A percentile compares a stretch with the other conserved stretches of the same genome.
Evolutionary conservation across 441 rosid genomes (phyloP).

Genomic region (Isatis lusitanica): DNA sequence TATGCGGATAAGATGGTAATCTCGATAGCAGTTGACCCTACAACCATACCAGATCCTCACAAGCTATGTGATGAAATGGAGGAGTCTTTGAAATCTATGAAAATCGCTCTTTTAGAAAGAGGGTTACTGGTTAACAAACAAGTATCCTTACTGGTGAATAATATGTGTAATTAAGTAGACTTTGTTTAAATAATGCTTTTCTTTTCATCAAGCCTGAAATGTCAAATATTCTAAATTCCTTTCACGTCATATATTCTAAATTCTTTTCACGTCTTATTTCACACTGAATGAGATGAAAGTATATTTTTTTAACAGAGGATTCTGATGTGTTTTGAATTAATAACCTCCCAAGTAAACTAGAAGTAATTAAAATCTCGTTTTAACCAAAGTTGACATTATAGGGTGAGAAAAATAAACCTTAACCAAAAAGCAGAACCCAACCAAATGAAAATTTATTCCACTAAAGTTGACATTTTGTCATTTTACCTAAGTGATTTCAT

Average conservation of each 20-base stretch:
- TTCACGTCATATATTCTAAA: neutral
- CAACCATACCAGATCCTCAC: conserved; percentile 60
- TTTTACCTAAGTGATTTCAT: no score
- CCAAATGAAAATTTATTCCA: no score
- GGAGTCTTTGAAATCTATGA: conserved; percentile 53
- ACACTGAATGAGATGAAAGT: neutral
- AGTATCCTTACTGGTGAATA: neutral
- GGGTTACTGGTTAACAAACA: neutral
- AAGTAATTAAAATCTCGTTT: no score
- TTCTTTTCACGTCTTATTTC: neutral
- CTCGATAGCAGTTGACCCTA: conserved; percentile 58
- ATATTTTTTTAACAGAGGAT: neutral
- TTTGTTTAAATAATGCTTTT: neutral
- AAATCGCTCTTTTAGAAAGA: conserved; percentile 15
- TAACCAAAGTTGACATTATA: no score
- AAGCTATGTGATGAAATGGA: conserved; percentile 54
- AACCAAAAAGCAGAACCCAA: no score
- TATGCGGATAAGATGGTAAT: conserved; percentile 62
- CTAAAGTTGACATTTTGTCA: no score
- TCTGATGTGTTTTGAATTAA: no score
- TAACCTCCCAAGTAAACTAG: neutral
- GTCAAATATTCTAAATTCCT: neutral
- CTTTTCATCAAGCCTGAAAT: neutral
- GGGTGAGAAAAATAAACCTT: no score
- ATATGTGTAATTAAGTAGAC: neutral